Evolutionary conservation across 2,329 filamentous ascomycete genomes (phyloP).

Genomic region (Aspergillus ibericus): DNA sequence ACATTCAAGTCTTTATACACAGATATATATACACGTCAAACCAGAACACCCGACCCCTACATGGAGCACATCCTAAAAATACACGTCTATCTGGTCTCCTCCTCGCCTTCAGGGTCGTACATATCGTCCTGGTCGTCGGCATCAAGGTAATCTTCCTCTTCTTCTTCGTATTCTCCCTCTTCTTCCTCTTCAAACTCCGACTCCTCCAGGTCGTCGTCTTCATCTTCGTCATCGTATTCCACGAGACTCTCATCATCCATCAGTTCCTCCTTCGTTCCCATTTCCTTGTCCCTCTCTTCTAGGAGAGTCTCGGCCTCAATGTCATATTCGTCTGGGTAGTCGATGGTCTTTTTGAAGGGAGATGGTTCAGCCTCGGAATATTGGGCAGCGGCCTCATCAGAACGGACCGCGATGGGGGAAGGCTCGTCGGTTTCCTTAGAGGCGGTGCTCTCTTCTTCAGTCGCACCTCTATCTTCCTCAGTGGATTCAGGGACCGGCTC

Average conservation of each 20-base stretch:
- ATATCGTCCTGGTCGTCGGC: background rate
- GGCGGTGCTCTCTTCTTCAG: background rate
- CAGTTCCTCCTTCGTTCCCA: slow-evolving; percentile 21
- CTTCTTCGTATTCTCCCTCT: background rate
- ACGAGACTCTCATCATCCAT: slow-evolving; percentile 15
- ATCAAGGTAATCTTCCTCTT: background rate
- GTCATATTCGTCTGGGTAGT: slow-evolving; percentile 27
- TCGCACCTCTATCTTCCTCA: background rate
- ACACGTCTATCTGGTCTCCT: background rate
- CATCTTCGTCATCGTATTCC: slow-evolving; percentile 1
- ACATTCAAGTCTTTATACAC: background rate
- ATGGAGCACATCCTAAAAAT: background rate
- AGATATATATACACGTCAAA: background rate
- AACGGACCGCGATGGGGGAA: background rate
- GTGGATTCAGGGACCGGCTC: slow-evolving; percentile 5
- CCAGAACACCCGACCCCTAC: background rate
- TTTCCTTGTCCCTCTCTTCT: slow-evolving; percentile 12
- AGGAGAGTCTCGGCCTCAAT: slow-evolving; percentile 27
- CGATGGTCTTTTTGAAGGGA: slow-evolving; percentile 15
- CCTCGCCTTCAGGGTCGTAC: background rate
- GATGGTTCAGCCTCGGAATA: background rate
- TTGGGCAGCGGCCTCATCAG: background rate
- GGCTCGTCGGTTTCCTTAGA: background rate
- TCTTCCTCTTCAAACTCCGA: background rate
- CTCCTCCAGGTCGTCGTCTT: background rate